Evolutionary conservation across 129 eudicot species (phyloP).

Genomic region (Arctium lappa): DNA sequence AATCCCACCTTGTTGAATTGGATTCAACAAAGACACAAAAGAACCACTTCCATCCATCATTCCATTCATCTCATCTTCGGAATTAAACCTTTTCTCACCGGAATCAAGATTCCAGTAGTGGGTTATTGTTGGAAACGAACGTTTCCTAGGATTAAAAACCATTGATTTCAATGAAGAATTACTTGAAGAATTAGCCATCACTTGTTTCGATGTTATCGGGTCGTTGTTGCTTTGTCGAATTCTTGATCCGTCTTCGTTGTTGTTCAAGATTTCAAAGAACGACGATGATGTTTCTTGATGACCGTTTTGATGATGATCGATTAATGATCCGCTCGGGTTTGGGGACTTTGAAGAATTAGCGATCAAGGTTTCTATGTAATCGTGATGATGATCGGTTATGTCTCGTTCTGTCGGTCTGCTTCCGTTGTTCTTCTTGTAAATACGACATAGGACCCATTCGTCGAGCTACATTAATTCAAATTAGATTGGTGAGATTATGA

Average conservation of each 20-base stretch:
- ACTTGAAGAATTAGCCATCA: slow-evolving; percentile 12
- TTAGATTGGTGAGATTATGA: background rate
- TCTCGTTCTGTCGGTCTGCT: slow-evolving; percentile 30
- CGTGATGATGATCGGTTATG: background rate
- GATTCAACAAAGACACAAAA: slow-evolving; percentile 37
- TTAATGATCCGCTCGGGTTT: slow-evolving; percentile 11
- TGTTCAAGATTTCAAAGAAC: slow-evolving; percentile 35
- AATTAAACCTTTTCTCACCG: slow-evolving; percentile 37
- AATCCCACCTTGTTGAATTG: slow-evolving; percentile 21
- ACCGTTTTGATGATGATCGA: background rate
- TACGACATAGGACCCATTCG: slow-evolving; percentile 42
- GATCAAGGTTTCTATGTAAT: slow-evolving; percentile 26
- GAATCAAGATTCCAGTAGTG: slow-evolving; percentile 35
- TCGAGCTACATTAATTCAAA: slow-evolving; percentile 21
- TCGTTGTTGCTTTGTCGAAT: slow-evolving; percentile 18
- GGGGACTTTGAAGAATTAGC: slow-evolving; percentile 21
- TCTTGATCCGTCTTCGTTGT: slow-evolving; percentile 33
- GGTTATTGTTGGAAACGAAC: slow-evolving; percentile 20
- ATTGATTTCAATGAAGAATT: slow-evolving; percentile 28
- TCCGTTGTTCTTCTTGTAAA: slow-evolving; percentile 30
- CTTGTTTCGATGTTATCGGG: slow-evolving; percentile 19
- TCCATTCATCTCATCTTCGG: slow-evolving; percentile 32
- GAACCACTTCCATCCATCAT: slow-evolving; percentile 40
- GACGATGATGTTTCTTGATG: slow-evolving; percentile 25
- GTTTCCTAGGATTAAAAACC: slow-evolving; percentile 23